Evolutionary conservation across 208 protist genomes (phyloP).

Genomic region (Jaenimonas drosophilae): DNA sequence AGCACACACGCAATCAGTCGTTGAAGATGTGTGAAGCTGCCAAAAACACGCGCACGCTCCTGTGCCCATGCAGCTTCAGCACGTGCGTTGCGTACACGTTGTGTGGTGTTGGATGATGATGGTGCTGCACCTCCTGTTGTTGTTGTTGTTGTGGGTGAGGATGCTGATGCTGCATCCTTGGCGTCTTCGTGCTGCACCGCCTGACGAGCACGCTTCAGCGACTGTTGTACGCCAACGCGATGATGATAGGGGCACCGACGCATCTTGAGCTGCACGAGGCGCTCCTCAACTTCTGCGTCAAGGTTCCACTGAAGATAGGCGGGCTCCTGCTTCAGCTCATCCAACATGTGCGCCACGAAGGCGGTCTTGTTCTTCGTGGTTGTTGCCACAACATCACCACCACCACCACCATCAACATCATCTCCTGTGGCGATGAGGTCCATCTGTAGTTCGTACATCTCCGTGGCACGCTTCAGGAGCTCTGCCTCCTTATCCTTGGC

Average conservation of each 20-base stretch:
- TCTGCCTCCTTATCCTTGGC: slow-evolving; percentile 50
- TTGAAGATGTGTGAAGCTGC: slow-evolving; percentile 40
- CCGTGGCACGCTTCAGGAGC: slow-evolving; percentile 42
- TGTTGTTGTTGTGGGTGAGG: slow-evolving; percentile 6
- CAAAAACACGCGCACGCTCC: slow-evolving; percentile 42
- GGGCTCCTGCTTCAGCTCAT: slow-evolving; percentile 61
- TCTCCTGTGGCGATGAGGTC: slow-evolving; percentile 25
- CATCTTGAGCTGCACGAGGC: slow-evolving; percentile 27
- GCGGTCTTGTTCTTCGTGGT: background rate
- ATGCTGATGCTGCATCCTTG: slow-evolving; percentile 2
- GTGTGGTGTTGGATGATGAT: background rate
- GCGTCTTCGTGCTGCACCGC: background rate
- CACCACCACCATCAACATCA: background rate
- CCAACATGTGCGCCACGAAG: slow-evolving; percentile 26
- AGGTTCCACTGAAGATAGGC: slow-evolving; percentile 71
- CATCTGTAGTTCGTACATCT: slow-evolving; percentile 41
- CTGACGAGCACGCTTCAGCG: slow-evolving; percentile 20
- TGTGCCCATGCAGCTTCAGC: slow-evolving; percentile 6
- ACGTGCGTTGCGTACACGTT: background rate
- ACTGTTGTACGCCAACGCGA: slow-evolving; percentile 14
- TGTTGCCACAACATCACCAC: slow-evolving; percentile 1
- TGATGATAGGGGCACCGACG: slow-evolving; percentile 47
- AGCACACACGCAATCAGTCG: slow-evolving; percentile 50
- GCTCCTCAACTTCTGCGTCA: slow-evolving; percentile 49
- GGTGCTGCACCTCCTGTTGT: slow-evolving; percentile 1